phyloP scores from a whole-genome alignment of 192 early-diverging fungal species.

The Linnemannia schmuckeri region DNA sequence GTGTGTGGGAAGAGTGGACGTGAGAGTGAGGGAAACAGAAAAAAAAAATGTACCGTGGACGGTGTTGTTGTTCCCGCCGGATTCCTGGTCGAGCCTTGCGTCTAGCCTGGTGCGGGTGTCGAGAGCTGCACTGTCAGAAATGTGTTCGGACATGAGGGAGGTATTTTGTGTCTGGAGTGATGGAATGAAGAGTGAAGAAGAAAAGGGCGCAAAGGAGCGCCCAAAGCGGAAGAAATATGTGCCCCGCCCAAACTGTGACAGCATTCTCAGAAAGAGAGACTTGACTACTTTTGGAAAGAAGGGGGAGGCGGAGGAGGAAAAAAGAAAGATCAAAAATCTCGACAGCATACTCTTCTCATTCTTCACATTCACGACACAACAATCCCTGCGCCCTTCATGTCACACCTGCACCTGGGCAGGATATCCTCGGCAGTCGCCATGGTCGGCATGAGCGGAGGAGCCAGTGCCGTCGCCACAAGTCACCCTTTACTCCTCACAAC shows the following conservation, averaged over 20 bases:
- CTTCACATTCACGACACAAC: constrained; percentile 9
- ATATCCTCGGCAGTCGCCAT: constrained; percentile 19
- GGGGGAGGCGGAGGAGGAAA: no score
- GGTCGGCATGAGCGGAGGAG: constrained; percentile 26
- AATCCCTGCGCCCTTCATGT: constrained; percentile 8
- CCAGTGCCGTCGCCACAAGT: neutral
- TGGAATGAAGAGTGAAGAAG: neutral
- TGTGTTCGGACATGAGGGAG: constrained; percentile 19
- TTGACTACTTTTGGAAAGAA: no score
- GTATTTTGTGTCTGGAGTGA: constrained; percentile 17
- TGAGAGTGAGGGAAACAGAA: neutral
- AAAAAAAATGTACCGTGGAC: constrained; percentile 31
- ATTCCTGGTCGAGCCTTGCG: constrained; percentile 15
- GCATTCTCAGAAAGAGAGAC: no score
- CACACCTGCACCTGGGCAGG: constrained; percentile 43
- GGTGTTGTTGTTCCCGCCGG: constrained; percentile 19
- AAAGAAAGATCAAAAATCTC: neutral
- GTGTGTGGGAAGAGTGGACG: neutral
- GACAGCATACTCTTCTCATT: neutral
- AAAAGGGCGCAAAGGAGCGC: no score
- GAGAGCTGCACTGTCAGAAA: constrained; percentile 11
- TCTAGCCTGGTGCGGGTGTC: constrained; percentile 20
- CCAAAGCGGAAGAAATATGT: no score
- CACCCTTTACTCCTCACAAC: constrained; percentile 22
- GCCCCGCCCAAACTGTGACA: no score